A percentile compares a stretch with the other conserved stretches of the same genome.
Evolutionary conservation across 2,329 filamentous ascomycete species (phyloP).

Genomic region (Talaromyces sp.): DNA sequence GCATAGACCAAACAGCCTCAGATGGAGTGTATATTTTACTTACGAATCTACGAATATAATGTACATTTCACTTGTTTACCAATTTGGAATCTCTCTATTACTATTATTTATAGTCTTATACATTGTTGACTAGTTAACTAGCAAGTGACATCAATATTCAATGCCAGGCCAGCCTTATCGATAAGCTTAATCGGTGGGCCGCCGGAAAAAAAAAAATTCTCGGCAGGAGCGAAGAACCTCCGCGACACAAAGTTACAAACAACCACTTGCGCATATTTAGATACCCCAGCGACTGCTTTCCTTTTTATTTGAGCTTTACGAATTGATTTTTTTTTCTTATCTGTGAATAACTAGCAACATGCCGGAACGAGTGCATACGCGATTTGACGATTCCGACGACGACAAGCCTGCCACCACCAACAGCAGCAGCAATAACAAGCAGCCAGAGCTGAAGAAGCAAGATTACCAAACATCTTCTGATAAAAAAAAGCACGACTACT

Average conservation of each 20-base stretch:
- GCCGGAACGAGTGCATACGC: constrained; percentile 39
- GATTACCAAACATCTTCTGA: background rate
- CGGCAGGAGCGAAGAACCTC: background rate
- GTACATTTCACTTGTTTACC: too few relatives aligned
- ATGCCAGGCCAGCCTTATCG: constrained; percentile 6
- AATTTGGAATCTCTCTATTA: background rate
- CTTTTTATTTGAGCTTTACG: background rate
- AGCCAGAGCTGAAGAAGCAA: background rate
- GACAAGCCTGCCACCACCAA: constrained; percentile 13
- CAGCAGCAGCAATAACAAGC: constrained; percentile 2
- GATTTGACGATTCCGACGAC: constrained; percentile 33
- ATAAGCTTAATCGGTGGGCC: constrained; percentile 11
- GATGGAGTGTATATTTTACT: background rate
- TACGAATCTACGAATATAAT: background rate
- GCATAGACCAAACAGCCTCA: background rate
- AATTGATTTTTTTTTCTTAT: background rate
- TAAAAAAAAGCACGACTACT: background rate
- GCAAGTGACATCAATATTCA: background rate
- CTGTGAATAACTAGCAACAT: constrained; percentile 19
- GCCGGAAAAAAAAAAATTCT: background rate
- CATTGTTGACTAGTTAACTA: background rate
- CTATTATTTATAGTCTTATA: background rate
- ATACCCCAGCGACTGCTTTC: background rate
- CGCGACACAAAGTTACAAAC: background rate
- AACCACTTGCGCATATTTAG: background rate